phyloP scores from a whole-genome alignment of 768 basidiomycete species.

The Mycena chlorophos region DNA sequence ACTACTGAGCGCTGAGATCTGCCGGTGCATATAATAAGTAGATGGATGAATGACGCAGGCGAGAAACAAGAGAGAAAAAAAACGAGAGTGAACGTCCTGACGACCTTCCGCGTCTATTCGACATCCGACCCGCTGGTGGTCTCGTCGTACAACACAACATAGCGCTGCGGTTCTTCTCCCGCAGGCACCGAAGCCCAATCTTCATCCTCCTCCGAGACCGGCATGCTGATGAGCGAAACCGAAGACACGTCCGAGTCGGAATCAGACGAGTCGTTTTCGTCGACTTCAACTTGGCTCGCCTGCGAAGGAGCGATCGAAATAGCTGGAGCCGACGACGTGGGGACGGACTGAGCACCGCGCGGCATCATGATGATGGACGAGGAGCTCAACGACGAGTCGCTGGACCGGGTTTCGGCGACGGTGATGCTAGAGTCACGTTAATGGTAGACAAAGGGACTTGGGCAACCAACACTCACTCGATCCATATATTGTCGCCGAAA shows the following conservation, averaged over 20 bases:
- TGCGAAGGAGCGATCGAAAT: background rate
- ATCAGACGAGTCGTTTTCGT: conserved; percentile 35
- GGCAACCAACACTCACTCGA: conserved; percentile 53
- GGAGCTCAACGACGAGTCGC: conserved; percentile 50
- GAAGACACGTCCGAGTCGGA: conserved; percentile 50
- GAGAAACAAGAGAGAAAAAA: too few species aligned
- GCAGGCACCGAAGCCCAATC: conserved; percentile 41
- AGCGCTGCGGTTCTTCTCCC: conserved; percentile 45
- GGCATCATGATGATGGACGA: conserved; percentile 76
- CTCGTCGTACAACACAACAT: conserved; percentile 73
- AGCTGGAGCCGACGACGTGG: conserved; percentile 25
- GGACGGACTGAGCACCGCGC: conserved; percentile 27
- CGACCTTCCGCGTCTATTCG: conserved; percentile 26
- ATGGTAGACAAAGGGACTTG: background rate
- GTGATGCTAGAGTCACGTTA: conserved; percentile 50
- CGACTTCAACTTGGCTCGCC: conserved; percentile 9
- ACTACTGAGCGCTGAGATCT: background rate
- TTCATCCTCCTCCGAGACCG: conserved; percentile 52
- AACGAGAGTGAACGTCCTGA: conserved; percentile 15
- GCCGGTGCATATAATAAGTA: background rate
- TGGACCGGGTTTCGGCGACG: conserved; percentile 54
- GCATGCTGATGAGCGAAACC: conserved; percentile 60
- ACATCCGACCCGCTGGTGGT: conserved; percentile 47
- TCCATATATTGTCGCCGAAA: conserved; percentile 79
- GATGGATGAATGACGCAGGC: conserved; percentile 12